Percentiles rank a stretch among this genome's conserved stretches.
Evolutionary conservation across 2,329 filamentous ascomycete species (phyloP).

Genomic region (Didymella glomerata): DNA sequence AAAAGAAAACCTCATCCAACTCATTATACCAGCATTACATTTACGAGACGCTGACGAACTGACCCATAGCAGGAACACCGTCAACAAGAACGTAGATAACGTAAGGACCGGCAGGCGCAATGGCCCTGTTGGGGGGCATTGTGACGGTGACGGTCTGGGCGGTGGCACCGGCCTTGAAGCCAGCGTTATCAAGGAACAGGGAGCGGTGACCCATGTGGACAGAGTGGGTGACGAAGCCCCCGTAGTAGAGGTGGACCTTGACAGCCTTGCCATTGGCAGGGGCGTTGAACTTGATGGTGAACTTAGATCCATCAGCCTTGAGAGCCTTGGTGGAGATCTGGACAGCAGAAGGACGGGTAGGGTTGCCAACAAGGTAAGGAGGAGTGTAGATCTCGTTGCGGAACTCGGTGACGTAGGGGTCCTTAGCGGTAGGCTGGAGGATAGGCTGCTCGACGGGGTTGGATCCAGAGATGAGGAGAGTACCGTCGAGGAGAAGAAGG

Average conservation of each 20-base stretch:
- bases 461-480: conserved; percentile 66
- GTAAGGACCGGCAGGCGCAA: conserved; percentile 68
- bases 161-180: conserved; percentile 55
- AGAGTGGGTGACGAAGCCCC: conserved; percentile 68
- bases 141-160: conserved; percentile 60
- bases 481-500: conserved; percentile 67
- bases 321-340: conserved; percentile 56
- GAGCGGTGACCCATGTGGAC: conserved; percentile 70
- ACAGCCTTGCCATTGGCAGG: conserved; percentile 54
- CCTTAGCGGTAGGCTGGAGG: conserved; percentile 53
- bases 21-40: conserved; percentile 2
- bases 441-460: conserved; percentile 68
- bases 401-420: conserved; percentile 67
- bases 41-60: conserved; percentile 59
- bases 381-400: conserved; percentile 69
- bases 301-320: conserved; percentile 54
- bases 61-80: conserved; percentile 62
- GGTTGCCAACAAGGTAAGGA: conserved; percentile 65
- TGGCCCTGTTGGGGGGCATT: conserved; percentile 63
- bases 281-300: conserved; percentile 59
- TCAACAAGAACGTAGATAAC: conserved; percentile 67
- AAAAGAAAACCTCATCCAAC: conserved; percentile 16
- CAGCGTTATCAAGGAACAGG: conserved; percentile 61
- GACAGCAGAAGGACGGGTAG: conserved; percentile 61
- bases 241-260: conserved; percentile 64